Evolutionary conservation across 2,329 filamentous ascomycete species (phyloP), one percentile per base, ranked within the genome.

Genomic region (Spiromastix sp.): DNA sequence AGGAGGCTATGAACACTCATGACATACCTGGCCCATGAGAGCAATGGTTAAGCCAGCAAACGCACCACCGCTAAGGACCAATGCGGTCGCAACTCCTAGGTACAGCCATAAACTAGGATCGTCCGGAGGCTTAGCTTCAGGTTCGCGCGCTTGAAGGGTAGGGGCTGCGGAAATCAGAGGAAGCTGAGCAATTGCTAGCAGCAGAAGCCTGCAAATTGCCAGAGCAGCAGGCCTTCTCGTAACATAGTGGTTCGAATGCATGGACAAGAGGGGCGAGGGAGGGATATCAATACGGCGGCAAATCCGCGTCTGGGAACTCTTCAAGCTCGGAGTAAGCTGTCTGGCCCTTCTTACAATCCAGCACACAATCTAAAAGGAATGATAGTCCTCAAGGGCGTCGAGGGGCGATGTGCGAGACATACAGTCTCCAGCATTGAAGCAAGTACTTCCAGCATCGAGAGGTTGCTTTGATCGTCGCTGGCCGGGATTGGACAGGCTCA

Each of bases 1-100:
- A 37, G 13, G 31, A 7, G 20, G 27, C 13, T 25, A 11, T 8
- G 10, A 18, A 27, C n/a, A 13, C 18, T 7, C 30, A 16, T 5
- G 17, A 25, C 48, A 38, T 48, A 64, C 63, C 50, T 80, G 76
- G 37, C 76, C 76, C 76, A 80, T 80, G 48, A 79, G 60, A 48
- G 61, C 55, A 47, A 64, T 64, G 40, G 91, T 98, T 59, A 98
- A 64, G 21, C 91, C 91, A 7, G 91, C 91, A 64, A 98, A 98
- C 25, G 85, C 85, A 43, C 91, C 91, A 43, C 91, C 91, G 1
- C 84, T 72, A 41, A 96, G 66, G 7, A 96, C 91, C 38, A 98
- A 71, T 16, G 77, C 71, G 40, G 85, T 72, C 12, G 89, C 93
- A 19, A 86, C 70, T 37, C 78, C 68, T 42, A 91, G 72, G 52